Evolutionary conservation across 805 yeast genomes (phyloP), one percentile per base, ranked within the genome.

Genomic region (Candida pseudofarinosa): DNA sequence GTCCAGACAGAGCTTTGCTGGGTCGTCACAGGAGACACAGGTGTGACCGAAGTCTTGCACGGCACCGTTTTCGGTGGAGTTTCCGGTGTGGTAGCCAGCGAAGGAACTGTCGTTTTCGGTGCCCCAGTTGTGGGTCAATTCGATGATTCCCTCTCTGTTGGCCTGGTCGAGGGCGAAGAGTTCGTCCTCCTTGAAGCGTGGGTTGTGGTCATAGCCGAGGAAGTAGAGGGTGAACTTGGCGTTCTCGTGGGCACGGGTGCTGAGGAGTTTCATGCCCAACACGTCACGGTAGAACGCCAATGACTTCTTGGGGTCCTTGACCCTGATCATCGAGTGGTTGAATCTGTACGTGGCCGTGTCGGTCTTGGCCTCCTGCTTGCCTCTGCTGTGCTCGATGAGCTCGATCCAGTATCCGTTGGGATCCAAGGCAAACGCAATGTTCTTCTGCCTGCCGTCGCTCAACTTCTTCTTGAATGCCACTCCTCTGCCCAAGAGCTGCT

Each of bases 351-450:
- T 63, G 4, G 62, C 40, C 1, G 48, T 39, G 45, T 71, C 69
- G 16, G 81, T 65, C 19, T 51, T 59, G 20, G 55, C 69, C 18
- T 69, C 76, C 10, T 51, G 47, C 54, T 76, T 74, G 46, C 63
- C 60, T 32, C 69, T 50, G 15, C 67, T 72, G 52, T 77, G 82
- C 56, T 80, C 81, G 52, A 91, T 78, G 56, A 91, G 68, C 72
- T 91, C 99, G 55, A 91, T 78, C 99, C 99, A 91, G 69, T 93
- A 93, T 54, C 93, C 93, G 65, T 91, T 91, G 4, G 98, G 97
- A 58, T 93, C 99, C 53, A 90, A 76, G 4, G 84, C 95, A 65
- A 91, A 93, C 0, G 98, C 98, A 69, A 93, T 90, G 63, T 88
- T 76, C 64, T 81, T 83, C 67, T 88, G 96, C 65, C 97, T 81